These are phyloP conservation scores for Acmispon strigosus DNA, from an alignment of 306 rosid genomes.

Conservation along the genomic window DNA sequence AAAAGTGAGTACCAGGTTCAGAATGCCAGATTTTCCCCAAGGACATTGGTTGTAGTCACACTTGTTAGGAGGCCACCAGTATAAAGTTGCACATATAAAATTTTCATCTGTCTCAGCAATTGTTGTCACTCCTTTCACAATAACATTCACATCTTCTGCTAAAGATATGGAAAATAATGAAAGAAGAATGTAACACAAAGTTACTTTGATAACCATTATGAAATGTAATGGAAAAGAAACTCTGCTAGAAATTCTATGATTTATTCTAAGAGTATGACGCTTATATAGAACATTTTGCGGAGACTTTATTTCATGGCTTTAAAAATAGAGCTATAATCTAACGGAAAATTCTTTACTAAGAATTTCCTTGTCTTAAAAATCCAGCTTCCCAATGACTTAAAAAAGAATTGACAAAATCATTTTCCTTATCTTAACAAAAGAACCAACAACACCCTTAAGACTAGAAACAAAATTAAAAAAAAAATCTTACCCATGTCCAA, in stretches of 20 bases:
- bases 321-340: too few species aligned
- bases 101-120: constrained; percentile 46
- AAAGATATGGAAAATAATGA: constrained; percentile 3
- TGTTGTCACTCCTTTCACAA: constrained; percentile 27
- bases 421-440: too few species aligned
- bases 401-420: too few species aligned
- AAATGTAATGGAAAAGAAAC: neutral
- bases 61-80: constrained; percentile 65
- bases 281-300: too few species aligned
- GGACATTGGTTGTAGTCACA: constrained; percentile 61
- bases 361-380: too few species aligned
- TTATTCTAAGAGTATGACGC: neutral
- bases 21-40: constrained; percentile 43
- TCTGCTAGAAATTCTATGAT: neutral
- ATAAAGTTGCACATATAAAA: constrained; percentile 62
- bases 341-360: too few species aligned
- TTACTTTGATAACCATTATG: constrained; percentile 22
- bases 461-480: too few species aligned
- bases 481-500: too few species aligned
- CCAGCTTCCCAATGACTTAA: too few species aligned
- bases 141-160: constrained; percentile 31
- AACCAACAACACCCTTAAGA: too few species aligned
- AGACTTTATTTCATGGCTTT: too few species aligned
- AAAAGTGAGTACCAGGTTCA: constrained; percentile 32
- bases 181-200: constrained; percentile 1